Base-by-base conservation (phyloP, 352 stramenopile genomes). In the Phytophthora litchii region DNA sequence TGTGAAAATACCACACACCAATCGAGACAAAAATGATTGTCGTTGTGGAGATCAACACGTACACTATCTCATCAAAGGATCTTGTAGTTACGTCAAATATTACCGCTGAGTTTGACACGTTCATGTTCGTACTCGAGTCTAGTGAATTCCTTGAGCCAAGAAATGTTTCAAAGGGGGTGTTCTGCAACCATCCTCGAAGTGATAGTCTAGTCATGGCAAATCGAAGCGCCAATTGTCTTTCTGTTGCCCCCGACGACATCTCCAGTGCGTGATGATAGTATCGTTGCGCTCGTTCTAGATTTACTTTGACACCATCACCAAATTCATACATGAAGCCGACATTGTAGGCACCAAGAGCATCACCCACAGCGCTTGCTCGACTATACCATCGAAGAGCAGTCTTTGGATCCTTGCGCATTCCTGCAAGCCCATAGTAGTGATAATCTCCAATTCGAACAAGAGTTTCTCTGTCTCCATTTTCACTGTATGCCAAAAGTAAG, bases 271-370 rank as follows among this genome's bases (percentile, higher is more conserved):
- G 74, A 14, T 65, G 23, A 60, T 91, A 94, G 63, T 94, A 94
- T 21, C 79, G 64, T 14, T 75, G 64, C 0, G 84, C 82, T 27
- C 84, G 70, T 2, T 76, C 64, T 11, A 82, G 49, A 37, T 90
- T 88, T 12, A 66, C 47, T 4, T 56, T 20, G 12, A 92, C 64
- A 12, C 78, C 75, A 19, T 86, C 58, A 6, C 82, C 82, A 25
- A 81, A 76, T 44, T 94, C 84, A 46, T 90, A 74, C 70, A 94
- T 91, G 52, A 83, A 70, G 3, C 82, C 84, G 13, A 89, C 82
- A 55, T 87, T 92, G 36, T 88, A 94, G 2, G 84, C 84, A 9
- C 82, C 84, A 7, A 65, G 65, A 19, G 65, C 69, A 10, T 84
- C 68, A 9, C 80, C 84, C 36, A 76, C 69, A n/a, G 77, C 74